Evolutionary conservation across 257 asterid genomes (phyloP).

Genomic region (Haberlea rhodopensis): DNA sequence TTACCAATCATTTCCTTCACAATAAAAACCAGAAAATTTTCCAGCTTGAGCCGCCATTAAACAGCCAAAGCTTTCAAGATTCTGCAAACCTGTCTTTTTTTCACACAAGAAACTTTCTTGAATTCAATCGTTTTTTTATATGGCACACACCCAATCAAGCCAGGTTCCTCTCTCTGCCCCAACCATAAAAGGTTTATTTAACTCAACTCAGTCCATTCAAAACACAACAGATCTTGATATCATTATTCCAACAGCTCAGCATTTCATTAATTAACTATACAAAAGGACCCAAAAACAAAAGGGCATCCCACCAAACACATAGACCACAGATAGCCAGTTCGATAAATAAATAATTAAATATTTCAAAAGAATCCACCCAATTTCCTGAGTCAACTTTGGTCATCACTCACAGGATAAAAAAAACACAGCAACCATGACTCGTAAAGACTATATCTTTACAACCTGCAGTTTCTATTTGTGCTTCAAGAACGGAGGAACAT

Average conservation of each 20-base stretch:
- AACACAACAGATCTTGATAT: slow-evolving; percentile 36
- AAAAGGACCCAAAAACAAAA: slow-evolving; percentile 36
- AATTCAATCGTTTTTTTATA: not conserved
- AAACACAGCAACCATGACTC: slow-evolving; percentile 17
- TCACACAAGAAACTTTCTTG: slow-evolving; percentile 11
- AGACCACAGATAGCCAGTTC: slow-evolving; percentile 44
- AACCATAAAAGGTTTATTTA: slow-evolving; percentile 24
- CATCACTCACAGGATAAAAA: too few relatives aligned
- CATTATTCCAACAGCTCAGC: slow-evolving; percentile 39
- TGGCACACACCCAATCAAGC: slow-evolving; percentile 34
- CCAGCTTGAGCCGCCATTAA: slow-evolving; percentile 71
- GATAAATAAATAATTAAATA: slow-evolving; percentile 16
- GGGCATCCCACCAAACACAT: slow-evolving; percentile 60
- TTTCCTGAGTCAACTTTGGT: too few relatives aligned
- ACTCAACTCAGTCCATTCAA: slow-evolving; percentile 31
- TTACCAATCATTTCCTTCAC: slow-evolving; percentile 84
- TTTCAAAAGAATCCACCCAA: slow-evolving; percentile 9
- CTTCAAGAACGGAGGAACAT: slow-evolving; percentile 22
- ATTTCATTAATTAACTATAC: slow-evolving; percentile 38
- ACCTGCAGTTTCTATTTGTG: slow-evolving; percentile 25
- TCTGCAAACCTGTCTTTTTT: not conserved
- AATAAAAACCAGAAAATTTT: slow-evolving; percentile 60
- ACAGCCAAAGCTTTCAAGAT: slow-evolving; percentile 22
- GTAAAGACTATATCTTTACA: slow-evolving; percentile 41
- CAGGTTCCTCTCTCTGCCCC: slow-evolving; percentile 27